phyloP scores from a whole-genome alignment of 768 basidiomycete genomes.

The Russula emetica region DNA sequence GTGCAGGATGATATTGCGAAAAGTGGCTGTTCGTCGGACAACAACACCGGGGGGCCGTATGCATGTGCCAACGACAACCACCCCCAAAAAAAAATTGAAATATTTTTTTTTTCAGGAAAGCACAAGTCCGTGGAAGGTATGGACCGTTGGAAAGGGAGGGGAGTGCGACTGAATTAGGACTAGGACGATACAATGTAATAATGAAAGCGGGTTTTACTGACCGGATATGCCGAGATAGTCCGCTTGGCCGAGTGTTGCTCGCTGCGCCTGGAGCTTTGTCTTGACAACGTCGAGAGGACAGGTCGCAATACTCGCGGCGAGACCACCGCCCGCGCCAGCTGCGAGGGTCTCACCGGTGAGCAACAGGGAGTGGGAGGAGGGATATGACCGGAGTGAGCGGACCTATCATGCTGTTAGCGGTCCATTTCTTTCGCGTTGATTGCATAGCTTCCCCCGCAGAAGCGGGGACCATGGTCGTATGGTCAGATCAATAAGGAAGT shows the following conservation, averaged over 20 bases:
- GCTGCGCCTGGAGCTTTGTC: constrained; percentile 96
- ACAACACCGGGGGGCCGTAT: too few relatives aligned
- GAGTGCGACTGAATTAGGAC: constrained; percentile 29
- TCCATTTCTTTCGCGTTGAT: constrained; percentile 57
- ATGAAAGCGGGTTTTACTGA: constrained; percentile 19
- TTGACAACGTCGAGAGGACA: constrained; percentile 98
- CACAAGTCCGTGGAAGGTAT: background rate
- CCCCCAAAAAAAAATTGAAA: too few relatives aligned
- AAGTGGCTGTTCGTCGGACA: constrained; percentile 29
- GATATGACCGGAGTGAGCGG: constrained; percentile 30
- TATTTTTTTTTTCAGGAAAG: constrained; percentile 25
- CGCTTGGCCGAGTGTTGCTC: constrained; percentile 57
- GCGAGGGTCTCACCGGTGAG: constrained; percentile 5
- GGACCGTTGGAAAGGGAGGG: constrained; percentile 11
- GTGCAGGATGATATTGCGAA: constrained; percentile 51
- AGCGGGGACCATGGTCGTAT: constrained; percentile 38
- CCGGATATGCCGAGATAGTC: constrained; percentile 47
- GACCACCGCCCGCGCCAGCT: constrained; percentile 95
- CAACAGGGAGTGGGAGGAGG: constrained; percentile 8
- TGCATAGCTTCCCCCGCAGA: constrained; percentile 66
- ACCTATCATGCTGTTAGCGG: constrained; percentile 82
- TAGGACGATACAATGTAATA: constrained; percentile 7
- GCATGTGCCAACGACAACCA: background rate
- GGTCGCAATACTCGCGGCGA: constrained; percentile 88
- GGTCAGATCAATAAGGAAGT: background rate